Percentiles rank a stretch among this genome's conserved stretches.
phyloP scores from a whole-genome alignment of 2,329 filamentous ascomycete genomes.

The Microcyclosporella mali region DNA sequence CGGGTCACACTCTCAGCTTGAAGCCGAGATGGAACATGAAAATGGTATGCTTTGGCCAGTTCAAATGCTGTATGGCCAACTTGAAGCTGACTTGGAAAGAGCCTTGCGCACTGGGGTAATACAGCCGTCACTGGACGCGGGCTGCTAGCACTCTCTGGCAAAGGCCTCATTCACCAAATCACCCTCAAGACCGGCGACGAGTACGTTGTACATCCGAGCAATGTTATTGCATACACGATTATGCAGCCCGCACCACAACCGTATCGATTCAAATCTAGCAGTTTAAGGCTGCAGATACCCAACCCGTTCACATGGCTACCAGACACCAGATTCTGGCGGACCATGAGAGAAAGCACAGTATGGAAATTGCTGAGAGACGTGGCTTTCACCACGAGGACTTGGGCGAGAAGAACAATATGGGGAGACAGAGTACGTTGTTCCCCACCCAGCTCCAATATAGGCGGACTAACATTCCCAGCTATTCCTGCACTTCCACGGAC shows the following conservation, averaged over 20 bases:
- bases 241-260: conserved; percentile 67
- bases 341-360: conserved; percentile 62
- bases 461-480: conserved; percentile 42
- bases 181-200: conserved; percentile 76
- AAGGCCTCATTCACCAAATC: conserved; percentile 84
- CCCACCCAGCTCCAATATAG: not conserved
- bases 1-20: conserved; percentile 74
- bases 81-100: conserved; percentile 42
- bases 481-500: conserved; percentile 85
- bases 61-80: not conserved
- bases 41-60: conserved; percentile 44
- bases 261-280: conserved; percentile 78
- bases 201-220: conserved; percentile 82
- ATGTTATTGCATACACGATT: conserved; percentile 85
- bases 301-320: conserved; percentile 58
- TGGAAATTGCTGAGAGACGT: conserved; percentile 65
- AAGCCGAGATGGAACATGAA: conserved; percentile 68
- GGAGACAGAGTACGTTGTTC: conserved; percentile 61
- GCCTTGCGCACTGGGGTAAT: conserved; percentile 84
- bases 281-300: conserved; percentile 71
- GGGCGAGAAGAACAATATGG: conserved; percentile 77
- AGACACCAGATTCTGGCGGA: conserved; percentile 64
- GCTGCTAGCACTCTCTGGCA: conserved; percentile 74
- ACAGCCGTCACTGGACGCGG: conserved; percentile 83
- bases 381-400: conserved; percentile 66